Percentiles rank a stretch among this genome's conserved stretches.
Conservation (phyloP, 2,329 filamentous ascomycete genomes). For the Aspergillus ustus region DNA sequence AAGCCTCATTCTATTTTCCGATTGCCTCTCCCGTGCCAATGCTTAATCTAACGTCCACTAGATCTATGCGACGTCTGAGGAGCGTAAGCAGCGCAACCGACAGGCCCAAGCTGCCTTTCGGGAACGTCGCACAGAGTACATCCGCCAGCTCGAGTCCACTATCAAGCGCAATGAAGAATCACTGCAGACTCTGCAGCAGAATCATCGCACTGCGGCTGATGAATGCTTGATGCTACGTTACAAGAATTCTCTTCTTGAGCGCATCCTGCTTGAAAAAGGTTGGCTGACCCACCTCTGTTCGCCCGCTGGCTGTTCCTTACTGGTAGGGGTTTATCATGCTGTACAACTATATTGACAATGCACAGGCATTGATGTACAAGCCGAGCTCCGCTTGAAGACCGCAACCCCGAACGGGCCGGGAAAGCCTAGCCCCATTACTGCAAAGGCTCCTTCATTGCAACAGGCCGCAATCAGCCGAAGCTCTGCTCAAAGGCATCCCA, state of each 20-base stretch:
- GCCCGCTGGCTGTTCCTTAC: conserved; percentile 10
- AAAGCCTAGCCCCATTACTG: conserved; percentile 69
- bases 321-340: not conserved
- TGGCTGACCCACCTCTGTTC: not conserved
- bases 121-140: conserved; percentile 96
- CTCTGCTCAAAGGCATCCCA: conserved; percentile 70
- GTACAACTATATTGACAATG: conserved; percentile 10
- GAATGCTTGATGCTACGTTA: conserved; percentile 98
- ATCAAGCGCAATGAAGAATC: conserved; percentile 97
- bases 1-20: conserved; percentile 15
- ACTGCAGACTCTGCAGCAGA: conserved; percentile 88
- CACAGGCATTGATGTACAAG: conserved; percentile 92
- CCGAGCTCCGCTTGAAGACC: conserved; percentile 90
- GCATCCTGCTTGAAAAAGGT: conserved; percentile 97
- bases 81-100: conserved; percentile 95
- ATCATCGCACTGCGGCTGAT: conserved; percentile 90
- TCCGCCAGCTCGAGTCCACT: conserved; percentile 96
- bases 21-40: conserved; percentile 4
- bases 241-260: conserved; percentile 95
- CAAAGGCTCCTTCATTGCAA: conserved; percentile 75
- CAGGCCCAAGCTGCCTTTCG: conserved; percentile 97
- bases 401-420: conserved; percentile 75
- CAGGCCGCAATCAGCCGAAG: conserved; percentile 81
- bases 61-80: conserved; percentile 99
- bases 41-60: conserved; percentile 44